Base-by-base conservation (phyloP, 345 rosid species). In the Salix purpurea region DNA sequence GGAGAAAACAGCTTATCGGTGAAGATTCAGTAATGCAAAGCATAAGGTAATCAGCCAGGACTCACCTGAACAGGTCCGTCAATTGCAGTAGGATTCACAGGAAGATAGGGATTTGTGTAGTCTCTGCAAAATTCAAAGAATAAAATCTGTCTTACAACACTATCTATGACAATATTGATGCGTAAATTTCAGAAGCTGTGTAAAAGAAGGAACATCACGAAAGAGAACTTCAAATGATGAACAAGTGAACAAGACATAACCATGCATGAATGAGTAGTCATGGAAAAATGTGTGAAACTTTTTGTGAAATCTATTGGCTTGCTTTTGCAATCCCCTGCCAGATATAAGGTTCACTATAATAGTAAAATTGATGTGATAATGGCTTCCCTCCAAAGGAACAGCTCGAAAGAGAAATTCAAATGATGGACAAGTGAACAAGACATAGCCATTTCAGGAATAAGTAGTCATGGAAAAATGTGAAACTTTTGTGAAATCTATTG, bases 81-180 rank as follows among this genome's bases (percentile, higher is more conserved):
- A 78, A 93, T 90, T 54, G 99, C 97, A 36, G 94, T 92, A 74
- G 96, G 93, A 85, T 96, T 96, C 78, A 96, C 99, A 76, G 98
- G 99, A 78, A 96, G 96, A 80, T 91, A 91, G 21, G 99, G 97
- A 80, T 93, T 96, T 79, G 98, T 96, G 80, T 92, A 96, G 81
- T 96, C 98, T 85, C 99, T 93, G 88, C 76, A 88, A 40, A 50
- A 70, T 74, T 42, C 58, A 23, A 60, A 48, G 70, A 78, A 76
- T 48, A 74, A 77, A 74, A 67, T 11, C 56, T 32, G 80, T 32
- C 50, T 36, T 44, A 74, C 54, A 69, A 65, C 15, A 9, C 9
- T 21, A 19, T 14, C 32, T 28, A 46, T 48, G 12, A 10, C 44
- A 40, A 10, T 67, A 30, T 5, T 16, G 67, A 82, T 58, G 44